Percentiles rank a stretch among this genome's conserved stretches.
Evolutionary conservation across 2,329 filamentous ascomycete genomes (phyloP).

Genomic region (Parastagonospora nodorum): DNA sequence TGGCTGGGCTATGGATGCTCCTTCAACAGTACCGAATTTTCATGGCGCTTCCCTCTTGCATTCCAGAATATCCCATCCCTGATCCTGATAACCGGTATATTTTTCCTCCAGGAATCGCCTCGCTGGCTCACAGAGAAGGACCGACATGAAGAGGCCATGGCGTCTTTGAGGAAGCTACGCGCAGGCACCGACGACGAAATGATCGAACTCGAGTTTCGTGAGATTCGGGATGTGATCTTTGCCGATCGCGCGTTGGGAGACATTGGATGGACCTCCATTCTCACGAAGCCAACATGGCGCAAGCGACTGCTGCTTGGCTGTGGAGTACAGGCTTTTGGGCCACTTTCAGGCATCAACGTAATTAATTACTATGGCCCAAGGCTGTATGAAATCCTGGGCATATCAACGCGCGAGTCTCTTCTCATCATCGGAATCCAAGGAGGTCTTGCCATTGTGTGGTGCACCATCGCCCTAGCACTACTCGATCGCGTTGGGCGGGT

Average conservation of each 20-base stretch:
- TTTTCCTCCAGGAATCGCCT: conserved; percentile 64
- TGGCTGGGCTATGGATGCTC: conserved; percentile 48
- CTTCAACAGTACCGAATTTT: conserved; percentile 27
- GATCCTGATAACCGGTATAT: conserved; percentile 53
- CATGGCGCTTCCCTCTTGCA: conserved; percentile 48
- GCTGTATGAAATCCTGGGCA: conserved; percentile 51
- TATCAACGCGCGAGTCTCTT: conserved; percentile 52
- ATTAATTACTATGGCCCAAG: conserved; percentile 50
- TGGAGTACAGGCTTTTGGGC: conserved; percentile 55
- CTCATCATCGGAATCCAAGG: conserved; percentile 60
- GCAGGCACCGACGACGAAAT: conserved; percentile 21
- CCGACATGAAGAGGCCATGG: conserved; percentile 54
- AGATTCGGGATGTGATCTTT: conserved; percentile 27
- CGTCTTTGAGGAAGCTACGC: conserved; percentile 23
- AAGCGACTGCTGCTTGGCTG: conserved; percentile 55
- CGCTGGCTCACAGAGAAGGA: conserved; percentile 64
- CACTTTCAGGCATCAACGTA: conserved; percentile 52
- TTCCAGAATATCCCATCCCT: conserved; percentile 50
- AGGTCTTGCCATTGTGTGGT: conserved; percentile 56
- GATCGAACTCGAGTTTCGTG: conserved; percentile 28
- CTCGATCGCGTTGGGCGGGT: conserved; percentile 56
- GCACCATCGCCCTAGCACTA: conserved; percentile 50
- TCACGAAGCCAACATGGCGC: conserved; percentile 52
- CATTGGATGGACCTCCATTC: conserved; percentile 50
- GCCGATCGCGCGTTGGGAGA: conserved; percentile 36